phyloP scores from a whole-genome alignment of 306 rosid species.

The Bauhinia variegata region DNA sequence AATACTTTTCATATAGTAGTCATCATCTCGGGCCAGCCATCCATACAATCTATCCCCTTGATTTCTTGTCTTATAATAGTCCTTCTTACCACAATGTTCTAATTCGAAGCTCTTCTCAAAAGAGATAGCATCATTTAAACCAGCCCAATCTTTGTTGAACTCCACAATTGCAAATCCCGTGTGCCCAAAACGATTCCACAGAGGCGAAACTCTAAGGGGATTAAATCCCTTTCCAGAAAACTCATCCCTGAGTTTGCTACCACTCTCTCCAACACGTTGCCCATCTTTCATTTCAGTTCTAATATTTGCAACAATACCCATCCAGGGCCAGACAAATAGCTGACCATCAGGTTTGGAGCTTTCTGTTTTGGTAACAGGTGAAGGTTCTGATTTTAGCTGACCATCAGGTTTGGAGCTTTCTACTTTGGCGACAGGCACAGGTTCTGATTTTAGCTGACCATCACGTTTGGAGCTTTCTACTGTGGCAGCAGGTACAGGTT shows the following conservation, averaged over 20 bases:
- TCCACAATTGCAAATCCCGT: constrained; percentile 71
- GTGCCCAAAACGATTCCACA: constrained; percentile 73
- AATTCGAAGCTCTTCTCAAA: constrained; percentile 66
- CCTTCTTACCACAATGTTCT: constrained; percentile 56
- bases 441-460: no score
- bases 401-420: no score
- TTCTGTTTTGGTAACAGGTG: constrained; percentile 10
- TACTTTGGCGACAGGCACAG: no score
- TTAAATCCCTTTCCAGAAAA: constrained; percentile 61
- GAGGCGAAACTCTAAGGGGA: constrained; percentile 65
- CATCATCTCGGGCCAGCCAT: constrained; percentile 60
- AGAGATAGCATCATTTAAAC: constrained; percentile 66
- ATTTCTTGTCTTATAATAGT: constrained; percentile 27
- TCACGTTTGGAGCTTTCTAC: no score
- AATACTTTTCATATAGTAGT: constrained; percentile 23
- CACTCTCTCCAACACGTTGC: constrained; percentile 62
- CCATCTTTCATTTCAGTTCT: constrained; percentile 54
- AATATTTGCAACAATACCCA: constrained; percentile 73
- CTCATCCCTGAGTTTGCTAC: constrained; percentile 56
- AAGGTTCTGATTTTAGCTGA: no score
- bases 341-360: constrained; percentile 24
- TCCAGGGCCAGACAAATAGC: constrained; percentile 69
- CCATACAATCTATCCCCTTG: constrained; percentile 59
- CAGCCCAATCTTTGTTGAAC: constrained; percentile 67
- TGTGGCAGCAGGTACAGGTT: constrained; percentile 9